A percentile compares a stretch with the other conserved stretches of the same genome.
Evolutionary conservation across 1,139 yeast genomes (phyloP).

Genomic region (Diutina sp.): DNA sequence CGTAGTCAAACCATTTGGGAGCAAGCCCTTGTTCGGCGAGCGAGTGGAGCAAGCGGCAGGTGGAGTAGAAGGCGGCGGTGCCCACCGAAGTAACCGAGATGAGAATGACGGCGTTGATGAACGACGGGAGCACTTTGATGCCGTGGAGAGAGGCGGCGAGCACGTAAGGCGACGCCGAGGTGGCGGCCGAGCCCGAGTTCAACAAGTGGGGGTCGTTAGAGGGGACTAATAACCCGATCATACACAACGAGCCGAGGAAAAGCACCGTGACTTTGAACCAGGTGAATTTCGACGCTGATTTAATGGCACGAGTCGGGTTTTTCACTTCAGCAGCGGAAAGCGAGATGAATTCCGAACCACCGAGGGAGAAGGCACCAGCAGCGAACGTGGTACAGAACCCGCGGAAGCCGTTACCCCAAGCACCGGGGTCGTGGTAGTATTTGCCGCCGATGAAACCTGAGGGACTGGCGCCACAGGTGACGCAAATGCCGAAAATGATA

Average conservation of each 20-base stretch:
- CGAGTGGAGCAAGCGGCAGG: constrained; percentile 31
- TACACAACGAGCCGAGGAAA: constrained; percentile 27
- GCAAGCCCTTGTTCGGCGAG: constrained; percentile 32
- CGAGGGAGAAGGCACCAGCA: constrained; percentile 30
- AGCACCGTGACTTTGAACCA: constrained; percentile 24
- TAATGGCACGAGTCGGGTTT: constrained; percentile 30
- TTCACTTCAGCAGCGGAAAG: constrained; percentile 35
- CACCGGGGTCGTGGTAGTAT: constrained; percentile 52
- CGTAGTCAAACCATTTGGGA: constrained; percentile 27
- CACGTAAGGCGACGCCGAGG: constrained; percentile 32
- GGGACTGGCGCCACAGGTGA: constrained; percentile 22
- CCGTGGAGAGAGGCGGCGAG: constrained; percentile 30
- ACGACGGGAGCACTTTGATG: constrained; percentile 25
- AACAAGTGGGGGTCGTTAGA: constrained; percentile 23
- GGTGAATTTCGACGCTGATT: constrained; percentile 30
- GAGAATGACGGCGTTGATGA: constrained; percentile 30
- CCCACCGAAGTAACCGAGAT: constrained; percentile 34
- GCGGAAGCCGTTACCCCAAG: constrained; percentile 19
- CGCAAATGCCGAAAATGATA: constrained; percentile 25
- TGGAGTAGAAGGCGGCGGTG: constrained; percentile 29
- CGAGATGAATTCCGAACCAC: constrained; percentile 29
- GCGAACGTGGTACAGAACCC: constrained; percentile 31
- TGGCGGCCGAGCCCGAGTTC: constrained; percentile 26
- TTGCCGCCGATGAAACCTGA: constrained; percentile 37
- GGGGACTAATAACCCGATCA: constrained; percentile 34